phyloP scores from a whole-genome alignment of 768 basidiomycete genomes.

The Suillus luteus region DNA sequence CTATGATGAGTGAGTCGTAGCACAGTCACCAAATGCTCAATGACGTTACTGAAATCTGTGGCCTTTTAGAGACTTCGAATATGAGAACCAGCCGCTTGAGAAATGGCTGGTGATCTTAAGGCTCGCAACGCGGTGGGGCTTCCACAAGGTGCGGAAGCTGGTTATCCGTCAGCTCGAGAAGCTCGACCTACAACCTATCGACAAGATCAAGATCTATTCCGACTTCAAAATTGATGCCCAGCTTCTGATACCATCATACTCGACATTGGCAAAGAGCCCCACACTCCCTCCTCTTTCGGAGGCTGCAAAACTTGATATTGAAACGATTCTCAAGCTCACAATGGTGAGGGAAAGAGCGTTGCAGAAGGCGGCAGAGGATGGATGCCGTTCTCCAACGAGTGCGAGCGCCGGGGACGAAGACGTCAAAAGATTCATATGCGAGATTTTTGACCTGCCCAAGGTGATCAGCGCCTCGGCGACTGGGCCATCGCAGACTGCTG shows the following conservation, averaged over 20 bases:
- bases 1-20: constrained; percentile 51
- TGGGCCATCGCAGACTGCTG: too few relatives aligned
- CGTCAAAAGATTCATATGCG: constrained; percentile 31
- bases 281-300: constrained; percentile 56
- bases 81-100: constrained; percentile 49
- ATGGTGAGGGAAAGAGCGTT: constrained; percentile 49
- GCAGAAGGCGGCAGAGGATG: constrained; percentile 36
- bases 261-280: constrained; percentile 50
- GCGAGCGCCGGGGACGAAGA: constrained; percentile 30
- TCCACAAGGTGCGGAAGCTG: constrained; percentile 48
- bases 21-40: neutral
- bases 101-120: constrained; percentile 58
- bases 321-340: constrained; percentile 54
- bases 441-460: constrained; percentile 32
- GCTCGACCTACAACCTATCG: constrained; percentile 45
- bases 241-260: constrained; percentile 55
- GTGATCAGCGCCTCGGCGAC: neutral
- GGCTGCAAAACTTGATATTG: constrained; percentile 55
- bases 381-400: constrained; percentile 30
- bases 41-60: neutral
- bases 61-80: constrained; percentile 49
- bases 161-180: constrained; percentile 59
- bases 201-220: constrained; percentile 61
- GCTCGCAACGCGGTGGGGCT: constrained; percentile 58
- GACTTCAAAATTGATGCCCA: constrained; percentile 47